Evolutionary conservation across 192 early-diverging fungal species (phyloP).

Genomic region (Helicostylum pulchrum): DNA sequence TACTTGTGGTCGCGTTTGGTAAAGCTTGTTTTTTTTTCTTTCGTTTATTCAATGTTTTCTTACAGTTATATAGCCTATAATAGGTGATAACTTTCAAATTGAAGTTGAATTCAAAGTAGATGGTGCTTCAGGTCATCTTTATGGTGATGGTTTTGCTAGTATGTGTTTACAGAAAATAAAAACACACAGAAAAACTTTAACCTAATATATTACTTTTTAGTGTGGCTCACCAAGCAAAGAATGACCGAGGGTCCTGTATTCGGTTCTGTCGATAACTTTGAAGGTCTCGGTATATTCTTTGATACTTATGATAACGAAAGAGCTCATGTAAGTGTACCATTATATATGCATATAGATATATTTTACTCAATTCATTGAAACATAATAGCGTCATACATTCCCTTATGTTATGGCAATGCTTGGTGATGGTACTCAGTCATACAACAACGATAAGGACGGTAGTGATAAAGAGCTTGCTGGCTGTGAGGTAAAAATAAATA

Average conservation of each 20-base stretch:
- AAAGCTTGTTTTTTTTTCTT: slow-evolving; percentile 9
- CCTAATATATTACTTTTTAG: neutral
- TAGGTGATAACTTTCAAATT: slow-evolving; percentile 64
- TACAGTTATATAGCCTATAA: slow-evolving; percentile 52
- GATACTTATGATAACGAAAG: slow-evolving; percentile 91
- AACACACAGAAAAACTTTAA: neutral
- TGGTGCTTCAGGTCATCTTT: slow-evolving; percentile 69
- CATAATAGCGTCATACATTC: slow-evolving; percentile 56
- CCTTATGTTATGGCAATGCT: slow-evolving; percentile 92
- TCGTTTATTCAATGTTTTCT: neutral
- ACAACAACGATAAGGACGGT: slow-evolving; percentile 87
- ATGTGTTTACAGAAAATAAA: neutral
- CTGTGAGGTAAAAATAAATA: slow-evolving; percentile 45
- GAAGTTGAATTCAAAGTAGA: slow-evolving; percentile 93
- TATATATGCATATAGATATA: neutral
- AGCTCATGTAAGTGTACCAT: slow-evolving; percentile 37
- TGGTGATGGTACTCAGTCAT: slow-evolving; percentile 83
- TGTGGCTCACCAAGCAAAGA: slow-evolving; percentile 86
- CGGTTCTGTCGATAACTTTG: slow-evolving; percentile 82
- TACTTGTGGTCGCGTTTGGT: slow-evolving; percentile 74
- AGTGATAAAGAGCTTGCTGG: slow-evolving; percentile 55
- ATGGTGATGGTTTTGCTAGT: slow-evolving; percentile 94
- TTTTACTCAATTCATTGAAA: neutral
- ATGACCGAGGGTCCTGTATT: slow-evolving; percentile 78
- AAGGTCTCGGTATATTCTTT: slow-evolving; percentile 92